Evolutionary conservation across 441 rosid species (phyloP), one percentile per base, ranked within the genome.

Genomic region (Populus hybrid): DNA sequence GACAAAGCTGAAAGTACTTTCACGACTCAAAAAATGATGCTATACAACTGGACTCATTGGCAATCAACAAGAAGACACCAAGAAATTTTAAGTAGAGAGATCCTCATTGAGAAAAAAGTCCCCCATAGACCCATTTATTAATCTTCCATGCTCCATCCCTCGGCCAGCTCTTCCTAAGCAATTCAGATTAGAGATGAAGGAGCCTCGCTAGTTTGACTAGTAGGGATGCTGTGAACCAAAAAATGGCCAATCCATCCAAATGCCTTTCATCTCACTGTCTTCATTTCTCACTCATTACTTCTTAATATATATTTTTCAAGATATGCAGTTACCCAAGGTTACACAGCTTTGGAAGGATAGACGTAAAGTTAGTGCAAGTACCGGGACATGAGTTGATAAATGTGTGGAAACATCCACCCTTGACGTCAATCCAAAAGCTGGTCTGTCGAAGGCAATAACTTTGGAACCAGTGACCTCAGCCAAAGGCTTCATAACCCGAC

Each of bases 371-470:
- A 68, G 33, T 28, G 24, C 18, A 1, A 71, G 21, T 77, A 77
- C 71, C 75, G 7, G 79, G 79, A n/a, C 79, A 77, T 6, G 79
- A 64, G 56, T 40, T 40, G 50, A 40, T 40, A 40, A 40, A 66
- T 3, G 35, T 59, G 59, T 31, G 68, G 42, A 76, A 28, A 71
- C 28, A 28, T 29, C 53, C 3, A 76, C 35, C 68, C 81, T 74
- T 35, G 99, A 92, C 7, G 97, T 95, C 82, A 95, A 86, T 35
- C 99, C 98, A 76, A 93, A 91, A 61, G 98, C 97, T 0, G 97
- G 99, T 78, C 98, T 89, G 78, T 95, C 97, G 82, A 95, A 95
- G 73, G 98, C 96, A 5, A 91, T 87, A 84, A 89, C 92, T 87
- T 89, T 92, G 68, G 94, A 88, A 40, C 90, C 80, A 56, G 88